These are phyloP conservation scores for Malassezia obtusa DNA, from an alignment of 1,284 basidiomycete genomes.

Conservation along the genomic window DNA sequence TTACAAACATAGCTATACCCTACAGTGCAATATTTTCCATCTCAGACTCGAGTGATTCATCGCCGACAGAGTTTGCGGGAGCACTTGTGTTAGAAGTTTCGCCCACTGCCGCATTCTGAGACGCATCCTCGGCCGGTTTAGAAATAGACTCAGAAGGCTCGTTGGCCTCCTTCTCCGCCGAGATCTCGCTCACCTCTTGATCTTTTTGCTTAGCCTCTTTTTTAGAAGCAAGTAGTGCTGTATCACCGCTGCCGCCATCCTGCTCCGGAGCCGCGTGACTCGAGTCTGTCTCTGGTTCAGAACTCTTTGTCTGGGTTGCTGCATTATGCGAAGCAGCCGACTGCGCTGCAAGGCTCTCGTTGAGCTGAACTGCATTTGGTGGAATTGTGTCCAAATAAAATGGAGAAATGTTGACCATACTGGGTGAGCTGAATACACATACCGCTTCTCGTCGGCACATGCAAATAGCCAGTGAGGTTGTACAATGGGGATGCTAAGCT, in stretches of 20 bases:
- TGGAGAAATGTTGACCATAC: constrained; percentile 42
- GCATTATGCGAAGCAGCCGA: too few species aligned
- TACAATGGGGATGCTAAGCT: constrained; percentile 45
- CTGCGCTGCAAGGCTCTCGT: not conserved
- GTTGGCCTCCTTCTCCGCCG: not conserved
- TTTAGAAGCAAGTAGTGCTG: not conserved
- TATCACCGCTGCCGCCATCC: too few species aligned
- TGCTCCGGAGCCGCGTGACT: too few species aligned
- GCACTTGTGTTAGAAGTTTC: not conserved
- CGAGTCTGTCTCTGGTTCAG: too few species aligned
- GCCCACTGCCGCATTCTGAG: not conserved
- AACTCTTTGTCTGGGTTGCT: too few species aligned
- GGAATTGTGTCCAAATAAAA: constrained; percentile 44
- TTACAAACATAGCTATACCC: constrained; percentile 4
- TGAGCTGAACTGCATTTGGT: constrained; percentile 28
- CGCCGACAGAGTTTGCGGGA: not conserved
- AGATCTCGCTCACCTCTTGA: not conserved
- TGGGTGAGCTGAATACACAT: constrained; percentile 14
- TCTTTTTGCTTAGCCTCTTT: not conserved
- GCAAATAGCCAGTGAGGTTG: constrained; percentile 47
- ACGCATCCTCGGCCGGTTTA: too few species aligned
- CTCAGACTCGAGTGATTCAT: constrained; percentile 1
- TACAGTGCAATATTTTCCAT: constrained; percentile 18
- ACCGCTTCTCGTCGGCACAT: constrained; percentile 38
- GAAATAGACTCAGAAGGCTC: not conserved